Evolutionary conservation across 164 flowering plant genomes (phyloP).

Genomic region (Nymphaea thermarum): DNA sequence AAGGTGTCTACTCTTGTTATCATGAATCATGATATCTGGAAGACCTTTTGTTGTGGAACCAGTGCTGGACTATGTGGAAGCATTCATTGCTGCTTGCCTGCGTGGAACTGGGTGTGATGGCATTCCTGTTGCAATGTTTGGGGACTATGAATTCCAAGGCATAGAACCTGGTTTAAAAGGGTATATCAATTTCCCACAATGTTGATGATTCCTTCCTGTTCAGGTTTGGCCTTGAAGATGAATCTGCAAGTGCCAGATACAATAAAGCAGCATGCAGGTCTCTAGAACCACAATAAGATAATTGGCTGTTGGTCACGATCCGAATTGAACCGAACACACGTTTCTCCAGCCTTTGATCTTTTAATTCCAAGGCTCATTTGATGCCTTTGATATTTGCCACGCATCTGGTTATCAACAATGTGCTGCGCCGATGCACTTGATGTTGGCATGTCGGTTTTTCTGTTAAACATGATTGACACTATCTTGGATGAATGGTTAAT

Average conservation of each 20-base stretch:
- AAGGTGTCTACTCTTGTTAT: conserved; percentile 59
- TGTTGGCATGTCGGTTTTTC: too few species aligned
- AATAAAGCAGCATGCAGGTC: too few species aligned
- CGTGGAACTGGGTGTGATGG: conserved; percentile 80
- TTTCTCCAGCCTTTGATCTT: too few species aligned
- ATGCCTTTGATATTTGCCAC: too few species aligned
- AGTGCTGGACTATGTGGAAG: conserved; percentile 50
- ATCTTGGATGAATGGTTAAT: too few species aligned
- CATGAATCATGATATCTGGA: conserved; percentile 59
- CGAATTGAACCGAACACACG: too few species aligned
- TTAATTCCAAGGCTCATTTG: too few species aligned
- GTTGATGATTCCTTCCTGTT: conserved; percentile 41
- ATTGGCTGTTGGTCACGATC: too few species aligned
- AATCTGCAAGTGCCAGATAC: background rate
- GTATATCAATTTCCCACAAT: conserved; percentile 62
- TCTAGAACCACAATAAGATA: too few species aligned
- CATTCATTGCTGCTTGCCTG: conserved; percentile 74
- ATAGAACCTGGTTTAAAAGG: conserved; percentile 53
- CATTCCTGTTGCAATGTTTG: conserved; percentile 62
- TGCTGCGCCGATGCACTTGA: too few species aligned
- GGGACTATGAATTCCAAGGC: conserved; percentile 64
- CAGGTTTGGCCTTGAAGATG: conserved; percentile 50
- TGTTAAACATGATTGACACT: too few species aligned
- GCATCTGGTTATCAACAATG: too few species aligned
- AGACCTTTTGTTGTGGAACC: conserved; percentile 62